Percentiles rank a stretch among this genome's conserved stretches.
These are phyloP conservation scores for Sordariomycetes sp. DNA, from an alignment of 2,329 filamentous ascomycete species.

Conservation along the genomic window DNA sequence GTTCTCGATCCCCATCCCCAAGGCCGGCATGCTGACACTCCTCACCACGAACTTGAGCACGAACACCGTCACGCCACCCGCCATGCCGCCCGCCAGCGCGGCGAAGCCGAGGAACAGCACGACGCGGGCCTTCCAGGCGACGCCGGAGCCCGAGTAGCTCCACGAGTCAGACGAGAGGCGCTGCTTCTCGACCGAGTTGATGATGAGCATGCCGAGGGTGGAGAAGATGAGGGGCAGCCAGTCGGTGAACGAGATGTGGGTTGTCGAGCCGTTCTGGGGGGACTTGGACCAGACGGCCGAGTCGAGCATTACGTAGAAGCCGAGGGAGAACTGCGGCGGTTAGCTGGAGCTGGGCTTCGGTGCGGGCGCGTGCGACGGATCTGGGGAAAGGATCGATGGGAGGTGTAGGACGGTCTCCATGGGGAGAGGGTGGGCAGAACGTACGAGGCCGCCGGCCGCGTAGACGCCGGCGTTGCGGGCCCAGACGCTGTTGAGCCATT, in stretches of 20 bases:
- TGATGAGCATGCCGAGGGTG: slow-evolving; percentile 58
- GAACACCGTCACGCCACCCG: slow-evolving; percentile 57
- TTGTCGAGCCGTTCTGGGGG: slow-evolving; percentile 43
- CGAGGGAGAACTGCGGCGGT: slow-evolving; percentile 49
- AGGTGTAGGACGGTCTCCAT: neutral
- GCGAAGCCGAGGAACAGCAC: slow-evolving; percentile 59
- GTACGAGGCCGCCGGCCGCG: slow-evolving; percentile 49
- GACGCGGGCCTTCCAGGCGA: slow-evolving; percentile 59
- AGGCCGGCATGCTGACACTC: slow-evolving; percentile 45
- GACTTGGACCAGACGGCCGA: slow-evolving; percentile 57
- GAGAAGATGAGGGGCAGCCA: slow-evolving; percentile 61
- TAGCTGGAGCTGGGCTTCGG: slow-evolving; percentile 3
- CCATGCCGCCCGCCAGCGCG: slow-evolving; percentile 55
- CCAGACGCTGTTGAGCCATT: slow-evolving; percentile 56
- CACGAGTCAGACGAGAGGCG: slow-evolving; percentile 53
- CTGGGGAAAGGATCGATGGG: neutral
- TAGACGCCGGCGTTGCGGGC: slow-evolving; percentile 56
- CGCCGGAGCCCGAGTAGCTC: slow-evolving; percentile 49
- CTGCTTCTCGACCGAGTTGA: slow-evolving; percentile 59
- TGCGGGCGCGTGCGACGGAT: neutral
- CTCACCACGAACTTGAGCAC: slow-evolving; percentile 55
- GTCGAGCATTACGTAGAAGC: slow-evolving; percentile 60
- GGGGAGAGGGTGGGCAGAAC: slow-evolving; percentile 15
- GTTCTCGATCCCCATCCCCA: slow-evolving; percentile 56
- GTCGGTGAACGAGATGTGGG: slow-evolving; percentile 57